Base-by-base conservation (phyloP, 2,329 filamentous ascomycete genomes). In the Xylariaceae sp. region DNA sequence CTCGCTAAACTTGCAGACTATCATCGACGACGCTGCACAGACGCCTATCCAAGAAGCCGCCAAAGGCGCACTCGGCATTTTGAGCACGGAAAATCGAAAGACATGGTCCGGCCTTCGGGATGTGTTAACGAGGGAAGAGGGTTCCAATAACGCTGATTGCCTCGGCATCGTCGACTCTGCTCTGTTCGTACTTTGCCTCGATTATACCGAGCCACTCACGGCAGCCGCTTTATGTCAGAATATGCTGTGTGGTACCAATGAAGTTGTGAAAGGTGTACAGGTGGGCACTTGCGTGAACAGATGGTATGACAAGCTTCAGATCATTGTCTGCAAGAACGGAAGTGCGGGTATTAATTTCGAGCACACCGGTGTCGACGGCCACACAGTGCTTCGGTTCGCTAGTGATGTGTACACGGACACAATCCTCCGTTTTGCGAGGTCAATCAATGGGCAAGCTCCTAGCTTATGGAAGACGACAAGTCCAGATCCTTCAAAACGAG, bases 311-410 rank as follows among this genome's bases (percentile, higher is more conserved):
- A 98, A 98, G 72, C 76, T 98, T 38, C 93, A 98, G 64, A 96
- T 98, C 52, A 97, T 98, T 44, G 93, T 98, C 40, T 97, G 93
- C 76, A 95, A 95, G 71, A 98, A 97, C 67, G 93, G 93, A 46
- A 95, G 89, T 62, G 93, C 93, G 0, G 93, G 93, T 5, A 97
- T 98, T 80, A 98, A 98, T 70, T 97, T 98, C 60, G 93, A 98
- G 66, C 93, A 98, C 62, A 98, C 93, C 1, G 93, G 93, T 55
- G 92, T 98, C 5, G 93, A 98, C 60, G 93, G 93, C 1, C 93
- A 98, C 64, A 98, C 93, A 0, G 93, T 98, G 19, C 78, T 98
- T 42, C 85, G 93, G 5, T 97, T 98, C 59, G 93, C 93, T 14
- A 95, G 90, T 51, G 93, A 98, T 58, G 75, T 98, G 14, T 98